Evolutionary conservation across 352 stramenopile species (phyloP).

Genomic region (Globisporangium megalacanthum): DNA sequence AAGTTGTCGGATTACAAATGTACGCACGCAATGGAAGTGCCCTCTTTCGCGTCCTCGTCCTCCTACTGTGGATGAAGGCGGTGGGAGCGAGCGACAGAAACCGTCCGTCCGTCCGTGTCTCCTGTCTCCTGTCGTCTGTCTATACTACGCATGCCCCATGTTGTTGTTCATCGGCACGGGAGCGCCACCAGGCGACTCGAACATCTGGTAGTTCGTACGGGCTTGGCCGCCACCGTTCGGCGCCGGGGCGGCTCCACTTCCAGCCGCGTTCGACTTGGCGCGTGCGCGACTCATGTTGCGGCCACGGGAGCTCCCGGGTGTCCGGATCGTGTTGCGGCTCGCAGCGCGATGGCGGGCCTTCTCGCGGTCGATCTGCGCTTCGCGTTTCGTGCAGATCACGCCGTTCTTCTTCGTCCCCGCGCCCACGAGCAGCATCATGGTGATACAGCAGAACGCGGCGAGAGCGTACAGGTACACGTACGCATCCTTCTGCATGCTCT

Average conservation of each 20-base stretch:
- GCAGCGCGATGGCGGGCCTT: conserved; percentile 30
- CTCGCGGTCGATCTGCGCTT: conserved; percentile 43
- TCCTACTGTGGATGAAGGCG: no score
- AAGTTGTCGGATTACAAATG: no score
- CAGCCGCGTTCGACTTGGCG: conserved; percentile 40
- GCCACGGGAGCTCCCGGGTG: conserved; percentile 46
- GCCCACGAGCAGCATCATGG: conserved; percentile 32
- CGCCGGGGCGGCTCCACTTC: no score
- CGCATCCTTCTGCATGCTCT: conserved; percentile 23
- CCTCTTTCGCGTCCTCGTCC: no score
- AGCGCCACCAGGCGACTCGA: conserved; percentile 46
- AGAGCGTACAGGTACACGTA: conserved; percentile 61
- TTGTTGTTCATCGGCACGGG: no score
- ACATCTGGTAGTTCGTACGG: conserved; percentile 55
- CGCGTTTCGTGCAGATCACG: conserved; percentile 63
- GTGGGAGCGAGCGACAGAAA: no score
- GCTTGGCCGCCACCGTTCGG: no score
- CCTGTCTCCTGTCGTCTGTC: no score
- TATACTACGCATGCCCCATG: no score
- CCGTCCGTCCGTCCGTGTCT: no score
- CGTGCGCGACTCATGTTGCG: conserved; percentile 64
- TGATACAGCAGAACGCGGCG: conserved; percentile 27
- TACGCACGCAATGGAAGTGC: no score
- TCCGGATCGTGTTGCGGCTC: conserved; percentile 42
- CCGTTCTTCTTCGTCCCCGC: conserved; percentile 56